Base-by-base conservation (phyloP, 495 filamentous ascomycete species). In the Penicillium goetzii region DNA sequence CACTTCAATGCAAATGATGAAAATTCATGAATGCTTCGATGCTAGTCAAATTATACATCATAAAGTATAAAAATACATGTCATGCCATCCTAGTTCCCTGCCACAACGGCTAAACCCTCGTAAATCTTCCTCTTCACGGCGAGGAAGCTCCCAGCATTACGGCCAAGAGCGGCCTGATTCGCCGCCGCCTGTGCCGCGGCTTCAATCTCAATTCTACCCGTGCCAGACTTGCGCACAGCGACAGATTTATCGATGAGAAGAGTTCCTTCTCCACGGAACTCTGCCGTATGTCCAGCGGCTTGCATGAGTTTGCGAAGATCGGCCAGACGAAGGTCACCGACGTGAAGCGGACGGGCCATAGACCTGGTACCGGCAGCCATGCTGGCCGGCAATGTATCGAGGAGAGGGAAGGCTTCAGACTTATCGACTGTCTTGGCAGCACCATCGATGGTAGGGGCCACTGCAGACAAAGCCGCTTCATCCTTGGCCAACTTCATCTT, bases 191-290 rank as follows among this genome's bases (percentile, higher is more conserved):
- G 70, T 82, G 78, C 56, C 17, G 90, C 86, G 43, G 90, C 92
- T 73, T 97, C 95, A 41, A 98, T 84, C 76, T 97, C 96, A 60
- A 99, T 91, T 70, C 85, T 84, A 0, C 93, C 96, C 5, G 90
- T 91, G 0, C 87, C 90, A 4, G 86, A 89, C 76, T 99, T 99
- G 56, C 92, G 82, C 43, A 99, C 94, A 8, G 91, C 90, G 7
- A 98, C 92, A 7, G 83, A 81, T 17, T 90, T 91, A 67, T 98
- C 93, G 56, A 99, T 88, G 25, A 99, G 78, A 67, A 98, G 78
- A 2, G 90, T 96, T 52, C 95, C 95, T 74, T 97, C 96, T 19
- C 95, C 95, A 33, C 91, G 84, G 74, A 98, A 98, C 76, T 97
- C 95, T 4, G 93, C 94, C 30, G 82, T 91, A 74, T 97, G 92